phyloP scores from a whole-genome alignment of 768 basidiomycete genomes.

The Suillus subalutaceus region DNA sequence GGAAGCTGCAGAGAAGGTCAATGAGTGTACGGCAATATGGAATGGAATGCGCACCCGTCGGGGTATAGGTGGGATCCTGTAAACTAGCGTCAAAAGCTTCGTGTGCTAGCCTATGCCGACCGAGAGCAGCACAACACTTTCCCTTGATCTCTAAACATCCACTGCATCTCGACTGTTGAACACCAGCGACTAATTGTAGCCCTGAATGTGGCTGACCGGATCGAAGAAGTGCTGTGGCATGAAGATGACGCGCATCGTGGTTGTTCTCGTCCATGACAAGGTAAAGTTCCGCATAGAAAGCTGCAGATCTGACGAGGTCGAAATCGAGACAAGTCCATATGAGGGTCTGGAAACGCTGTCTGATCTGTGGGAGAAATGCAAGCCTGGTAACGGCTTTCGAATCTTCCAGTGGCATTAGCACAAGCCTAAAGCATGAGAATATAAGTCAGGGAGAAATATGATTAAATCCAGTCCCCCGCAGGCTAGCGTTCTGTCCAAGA shows the following conservation, averaged over 20 bases:
- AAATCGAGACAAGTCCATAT: constrained; percentile 87
- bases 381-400: constrained; percentile 32
- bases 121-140: constrained; percentile 70
- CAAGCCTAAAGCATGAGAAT: constrained; percentile 36
- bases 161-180: constrained; percentile 61
- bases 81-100: constrained; percentile 69
- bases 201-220: constrained; percentile 78
- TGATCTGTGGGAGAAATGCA: constrained; percentile 57
- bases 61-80: constrained; percentile 51
- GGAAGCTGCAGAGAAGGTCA: constrained; percentile 47
- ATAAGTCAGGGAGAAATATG: constrained; percentile 24
- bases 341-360: constrained; percentile 69
- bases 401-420: constrained; percentile 60
- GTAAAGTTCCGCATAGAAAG: constrained; percentile 90
- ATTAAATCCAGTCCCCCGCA: constrained; percentile 10
- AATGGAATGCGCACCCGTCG: constrained; percentile 53
- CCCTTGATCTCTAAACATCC: constrained; percentile 83
- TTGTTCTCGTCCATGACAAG: constrained; percentile 67
- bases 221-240: constrained; percentile 75
- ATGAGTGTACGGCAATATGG: constrained; percentile 14
- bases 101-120: constrained; percentile 76
- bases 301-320: constrained; percentile 75
- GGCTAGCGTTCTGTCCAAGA: constrained; percentile 13
- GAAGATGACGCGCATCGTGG: constrained; percentile 85
- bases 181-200: constrained; percentile 64